Base-by-base conservation (phyloP, 768 basidiomycete genomes). In the Dentipellis sp. region DNA sequence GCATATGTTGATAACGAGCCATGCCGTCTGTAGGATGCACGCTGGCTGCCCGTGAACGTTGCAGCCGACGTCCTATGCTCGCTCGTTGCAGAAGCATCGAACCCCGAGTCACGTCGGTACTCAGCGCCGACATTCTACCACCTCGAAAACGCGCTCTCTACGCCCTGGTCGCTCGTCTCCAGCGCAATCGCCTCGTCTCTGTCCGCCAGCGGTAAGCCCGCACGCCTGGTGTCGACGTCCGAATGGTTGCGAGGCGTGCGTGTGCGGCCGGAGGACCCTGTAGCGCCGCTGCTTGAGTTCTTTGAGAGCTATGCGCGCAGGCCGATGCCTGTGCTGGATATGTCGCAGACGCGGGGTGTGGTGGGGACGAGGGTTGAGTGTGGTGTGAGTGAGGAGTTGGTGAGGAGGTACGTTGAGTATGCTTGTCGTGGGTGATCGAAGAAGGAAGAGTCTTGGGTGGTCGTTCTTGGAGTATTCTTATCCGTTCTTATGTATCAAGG, bases 21-120 rank as follows among this genome's bases (percentile, higher is more conserved):
- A 9, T 14, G 14, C 9, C 4, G 8, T 6, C 9, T 14, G 8
- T 6, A 29, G 29, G 29, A 29, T 6, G 29, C 64, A 2, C 53
- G 65, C 4, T 68, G 65, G 65, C 54, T 69, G 14, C 49, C 58
- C 8, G 61, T 64, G 53, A 55, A 57, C 10, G 64, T 61, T 1
- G 68, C 67, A 3, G 50, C 55, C 8, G 63, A 63, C 3, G 53
- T 67, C 38, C 36, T 61, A n/a, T 63, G 68, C 40, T 60, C 29
- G 29, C 29, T 29, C 29, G 29, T 68, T 54, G 60, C 29, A 29
- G 29, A 29, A 6, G 29, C 29, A 6, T 29, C 29, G 29, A 29
- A 56, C 29, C 56, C 57, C 11, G 58, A 62, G 9, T 23, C 53
- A 0, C 49, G 9, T 11, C 3, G 42, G 11, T 50, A 63, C 45